Evolutionary conservation across 805 yeast species (phyloP).

Genomic region (Pichia phayaonensis): DNA sequence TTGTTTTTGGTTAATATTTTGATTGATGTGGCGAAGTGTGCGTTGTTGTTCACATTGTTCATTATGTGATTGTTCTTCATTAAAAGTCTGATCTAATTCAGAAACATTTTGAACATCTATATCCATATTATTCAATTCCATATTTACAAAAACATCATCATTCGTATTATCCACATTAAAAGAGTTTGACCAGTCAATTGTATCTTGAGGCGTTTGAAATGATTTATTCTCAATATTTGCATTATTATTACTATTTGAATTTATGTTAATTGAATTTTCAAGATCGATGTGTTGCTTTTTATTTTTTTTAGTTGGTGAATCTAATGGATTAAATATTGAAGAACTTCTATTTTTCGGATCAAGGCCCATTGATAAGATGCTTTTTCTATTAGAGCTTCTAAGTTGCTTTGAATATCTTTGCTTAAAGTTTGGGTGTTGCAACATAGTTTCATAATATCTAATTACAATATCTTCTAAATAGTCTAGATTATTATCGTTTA

Average conservation of each 20-base stretch:
- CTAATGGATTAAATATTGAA: constrained; percentile 10
- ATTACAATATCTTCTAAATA: constrained; percentile 62
- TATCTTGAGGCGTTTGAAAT: constrained; percentile 28
- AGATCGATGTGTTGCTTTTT: background rate
- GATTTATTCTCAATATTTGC: constrained; percentile 10
- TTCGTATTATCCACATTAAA: constrained; percentile 9
- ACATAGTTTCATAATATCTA: constrained; percentile 50
- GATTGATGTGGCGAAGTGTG: background rate
- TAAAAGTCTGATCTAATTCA: background rate
- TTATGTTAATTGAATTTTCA: background rate
- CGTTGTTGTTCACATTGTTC: background rate
- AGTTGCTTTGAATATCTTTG: constrained; percentile 22
- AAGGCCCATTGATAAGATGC: constrained; percentile 17
- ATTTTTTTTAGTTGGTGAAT: constrained; percentile 18
- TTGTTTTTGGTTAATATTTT: background rate
- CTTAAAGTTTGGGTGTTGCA: constrained; percentile 12
- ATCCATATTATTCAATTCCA: background rate
- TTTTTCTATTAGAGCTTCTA: constrained; percentile 14
- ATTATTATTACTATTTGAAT: background rate
- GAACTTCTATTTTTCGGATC: constrained; percentile 12
- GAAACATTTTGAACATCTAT: constrained; percentile 1
- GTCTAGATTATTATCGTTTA: constrained; percentile 38
- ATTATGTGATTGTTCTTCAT: background rate
- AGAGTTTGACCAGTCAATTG: constrained; percentile 32
- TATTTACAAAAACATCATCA: constrained; percentile 8